Evolutionary conservation across 202 grass and related monocot species (phyloP).

Genomic region (Cymbopogon flexuosus): DNA sequence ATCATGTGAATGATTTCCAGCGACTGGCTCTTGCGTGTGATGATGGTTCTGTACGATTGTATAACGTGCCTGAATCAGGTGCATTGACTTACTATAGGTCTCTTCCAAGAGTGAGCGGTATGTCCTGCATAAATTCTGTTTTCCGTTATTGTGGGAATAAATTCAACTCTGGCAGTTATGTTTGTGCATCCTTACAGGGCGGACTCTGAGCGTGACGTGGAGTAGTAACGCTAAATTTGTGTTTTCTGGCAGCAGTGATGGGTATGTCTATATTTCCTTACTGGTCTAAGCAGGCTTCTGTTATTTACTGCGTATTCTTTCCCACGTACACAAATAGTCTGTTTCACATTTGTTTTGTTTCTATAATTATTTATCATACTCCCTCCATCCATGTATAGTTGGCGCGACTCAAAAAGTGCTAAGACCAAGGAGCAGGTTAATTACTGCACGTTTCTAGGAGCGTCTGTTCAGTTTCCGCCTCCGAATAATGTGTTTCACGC

Average conservation of each 20-base stretch:
- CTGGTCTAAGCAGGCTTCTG: conserved; percentile 2
- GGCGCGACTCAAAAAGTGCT: too few species aligned
- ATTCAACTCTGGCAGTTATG: conserved; percentile 17
- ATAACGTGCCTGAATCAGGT: conserved; percentile 64
- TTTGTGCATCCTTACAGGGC: conserved; percentile 43
- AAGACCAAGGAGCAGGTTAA: too few species aligned
- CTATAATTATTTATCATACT: neutral
- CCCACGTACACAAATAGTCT: neutral
- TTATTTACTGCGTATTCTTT: neutral
- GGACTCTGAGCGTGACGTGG: conserved; percentile 86
- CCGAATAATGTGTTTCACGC: too few species aligned
- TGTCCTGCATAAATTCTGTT: conserved; percentile 18
- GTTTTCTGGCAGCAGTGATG: conserved; percentile 88
- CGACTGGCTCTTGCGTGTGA: conserved; percentile 79
- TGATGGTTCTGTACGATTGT: conserved; percentile 79
- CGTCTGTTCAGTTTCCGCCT: too few species aligned
- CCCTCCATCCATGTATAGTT: too few species aligned
- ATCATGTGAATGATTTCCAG: conserved; percentile 38
- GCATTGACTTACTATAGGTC: conserved; percentile 70
- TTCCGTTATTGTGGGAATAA: neutral
- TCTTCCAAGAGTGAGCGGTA: conserved; percentile 89
- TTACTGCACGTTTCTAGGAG: too few species aligned
- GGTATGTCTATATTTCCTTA: conserved; percentile 53
- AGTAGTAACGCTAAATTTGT: conserved; percentile 65
- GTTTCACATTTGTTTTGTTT: neutral